These are phyloP conservation scores for Sanguinoderma infundibulare DNA, from an alignment of 1,284 basidiomycete genomes.

Conservation along the genomic window DNA sequence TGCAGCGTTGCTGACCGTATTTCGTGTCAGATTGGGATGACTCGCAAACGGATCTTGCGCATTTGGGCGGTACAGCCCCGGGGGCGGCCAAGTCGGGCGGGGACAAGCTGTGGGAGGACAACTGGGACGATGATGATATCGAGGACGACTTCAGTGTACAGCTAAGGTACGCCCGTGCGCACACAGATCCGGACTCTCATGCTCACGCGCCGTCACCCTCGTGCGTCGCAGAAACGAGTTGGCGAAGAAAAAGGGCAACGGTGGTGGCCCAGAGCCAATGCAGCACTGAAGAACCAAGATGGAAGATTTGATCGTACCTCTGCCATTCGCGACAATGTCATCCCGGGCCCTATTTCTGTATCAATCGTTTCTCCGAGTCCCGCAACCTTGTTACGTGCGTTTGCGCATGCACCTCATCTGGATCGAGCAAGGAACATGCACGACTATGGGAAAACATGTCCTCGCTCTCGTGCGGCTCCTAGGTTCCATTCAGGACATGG, in stretches of 20 bases:
- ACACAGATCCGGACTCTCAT: neutral
- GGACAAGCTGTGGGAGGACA: constrained; percentile 97
- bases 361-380: neutral
- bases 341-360: neutral
- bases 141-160: constrained; percentile 98
- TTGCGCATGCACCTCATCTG: neutral
- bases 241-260: constrained; percentile 57
- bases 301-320: neutral
- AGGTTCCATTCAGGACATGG: neutral
- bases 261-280: constrained; percentile 54
- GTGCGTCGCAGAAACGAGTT: constrained; percentile 58
- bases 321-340: neutral
- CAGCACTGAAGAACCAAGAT: constrained; percentile 46
- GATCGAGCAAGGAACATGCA: neutral
- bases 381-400: neutral
- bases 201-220: neutral
- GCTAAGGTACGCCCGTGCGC: constrained; percentile 68
- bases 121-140: constrained; percentile 99
- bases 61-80: constrained; percentile 71
- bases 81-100: constrained; percentile 75
- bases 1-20: neutral
- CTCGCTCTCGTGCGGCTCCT: neutral
- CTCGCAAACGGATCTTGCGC: constrained; percentile 78
- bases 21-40: constrained; percentile 78
- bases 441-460: neutral